Evolutionary conservation across 2,329 filamentous ascomycete genomes (phyloP), one percentile per base, ranked within the genome.

Genomic region (Neopestalotiopsis rosae): DNA sequence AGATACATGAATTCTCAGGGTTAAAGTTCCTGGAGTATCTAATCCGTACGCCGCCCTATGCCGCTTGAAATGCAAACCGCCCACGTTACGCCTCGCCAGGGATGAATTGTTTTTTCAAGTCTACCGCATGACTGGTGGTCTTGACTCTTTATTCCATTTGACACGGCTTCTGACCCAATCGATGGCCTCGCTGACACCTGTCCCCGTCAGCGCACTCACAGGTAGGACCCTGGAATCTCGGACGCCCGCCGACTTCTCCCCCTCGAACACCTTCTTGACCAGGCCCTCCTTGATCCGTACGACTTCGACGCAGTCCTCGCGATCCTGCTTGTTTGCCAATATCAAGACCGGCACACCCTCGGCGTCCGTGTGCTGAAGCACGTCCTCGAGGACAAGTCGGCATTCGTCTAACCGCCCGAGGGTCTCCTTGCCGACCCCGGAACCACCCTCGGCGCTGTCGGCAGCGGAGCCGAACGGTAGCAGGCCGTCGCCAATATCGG

Each of bases 251-350:
- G 94, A 94, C 82, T 95, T 96, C 78, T 97, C 94, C 24, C 96
- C 94, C 84, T 98, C 95, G 84, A 97, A 96, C 28, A 99, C 95
- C 83, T 93, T 94, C 82, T 97, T 92, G 65, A 99, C 95, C 67
- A 98, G 86, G 0, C 95, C 96, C 80, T 99, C 96, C 83, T 99
- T 99, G 78, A 99, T 98, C 72, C 94, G 87, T 70, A 98, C 95
- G 2, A 98, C 96, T 86, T 99, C 96, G 66, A 98, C 93, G 74
- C 95, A 98, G 81, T 98, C 96, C 81, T 99, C 96, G 1, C 95
- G 86, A 80, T 99, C 96, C 83, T 99, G 96, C 83, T 99, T 99
- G 80, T 99, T 99, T 70, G 96, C 96, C 72, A 99, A 83, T 63
- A 99, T 93, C 68, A 99, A 83, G 67, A 99, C 86, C 28, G 96